A percentile compares a stretch with the other conserved stretches of the same genome.
These are phyloP conservation scores for Tricholoma bakamatsutake DNA, from an alignment of 768 basidiomycete species.

Conservation along the genomic window DNA sequence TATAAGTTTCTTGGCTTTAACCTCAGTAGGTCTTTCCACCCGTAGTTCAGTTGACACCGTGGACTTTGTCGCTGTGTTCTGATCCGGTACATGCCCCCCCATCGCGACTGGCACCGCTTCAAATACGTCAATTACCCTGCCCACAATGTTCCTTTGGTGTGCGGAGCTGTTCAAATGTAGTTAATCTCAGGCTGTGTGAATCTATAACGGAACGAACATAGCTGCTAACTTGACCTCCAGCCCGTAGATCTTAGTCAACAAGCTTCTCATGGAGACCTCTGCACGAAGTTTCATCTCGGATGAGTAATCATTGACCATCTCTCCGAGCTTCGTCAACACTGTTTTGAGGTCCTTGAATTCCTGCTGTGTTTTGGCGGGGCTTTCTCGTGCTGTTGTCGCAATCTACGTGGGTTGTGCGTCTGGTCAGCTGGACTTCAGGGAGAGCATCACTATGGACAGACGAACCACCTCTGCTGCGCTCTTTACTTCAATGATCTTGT, in stretches of 20 bases:
- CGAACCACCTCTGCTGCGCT: constrained; percentile 3
- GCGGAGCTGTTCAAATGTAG: not conserved
- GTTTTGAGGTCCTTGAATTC: not conserved
- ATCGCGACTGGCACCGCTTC: not conserved
- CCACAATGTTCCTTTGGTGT: not conserved
- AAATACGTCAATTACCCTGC: not conserved
- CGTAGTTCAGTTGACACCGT: not conserved
- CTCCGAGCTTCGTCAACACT: not conserved
- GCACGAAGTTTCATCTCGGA: not conserved
- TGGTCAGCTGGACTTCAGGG: not conserved
- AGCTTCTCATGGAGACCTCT: not conserved
- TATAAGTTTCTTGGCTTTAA: not conserved
- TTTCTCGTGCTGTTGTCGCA: not conserved
- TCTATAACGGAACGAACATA: not conserved
- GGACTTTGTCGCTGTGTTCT: not conserved
- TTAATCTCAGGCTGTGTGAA: not conserved
- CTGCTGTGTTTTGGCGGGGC: not conserved
- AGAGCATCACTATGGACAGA: not conserved
- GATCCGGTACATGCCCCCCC: not conserved
- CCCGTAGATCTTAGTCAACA: not conserved
- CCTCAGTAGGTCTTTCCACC: not conserved
- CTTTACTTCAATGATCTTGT: constrained; percentile 5
- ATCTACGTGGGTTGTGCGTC: not conserved
- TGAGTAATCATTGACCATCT: not conserved
- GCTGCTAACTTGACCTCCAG: not conserved